Percentiles rank a stretch among this genome's conserved stretches.
phyloP scores from a whole-genome alignment of 2,329 filamentous ascomycete species.

The Botrytis elliptica region DNA sequence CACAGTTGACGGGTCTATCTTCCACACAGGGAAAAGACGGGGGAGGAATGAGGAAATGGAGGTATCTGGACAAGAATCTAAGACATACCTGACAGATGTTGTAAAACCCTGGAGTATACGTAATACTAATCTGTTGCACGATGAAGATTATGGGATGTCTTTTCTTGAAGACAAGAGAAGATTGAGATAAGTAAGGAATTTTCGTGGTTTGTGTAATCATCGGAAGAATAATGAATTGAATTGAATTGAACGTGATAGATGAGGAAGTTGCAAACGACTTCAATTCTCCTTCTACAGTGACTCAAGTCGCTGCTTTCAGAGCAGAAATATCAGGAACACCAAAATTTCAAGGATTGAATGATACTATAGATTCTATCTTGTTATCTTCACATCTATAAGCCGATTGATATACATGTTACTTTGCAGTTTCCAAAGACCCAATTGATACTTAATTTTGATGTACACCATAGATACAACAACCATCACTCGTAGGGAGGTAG shows the following conservation, averaged over 20 bases:
- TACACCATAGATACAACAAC: neutral
- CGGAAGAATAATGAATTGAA: neutral
- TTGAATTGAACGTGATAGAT: neutral
- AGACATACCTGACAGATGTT: neutral
- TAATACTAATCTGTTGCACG: neutral
- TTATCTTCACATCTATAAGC: neutral
- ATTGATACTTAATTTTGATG: neutral
- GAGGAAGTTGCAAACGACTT: conserved; percentile 5
- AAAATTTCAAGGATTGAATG: neutral
- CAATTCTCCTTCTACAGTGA: neutral
- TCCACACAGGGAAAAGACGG: neutral
- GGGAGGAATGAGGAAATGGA: neutral
- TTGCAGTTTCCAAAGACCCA: neutral
- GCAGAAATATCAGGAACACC: neutral
- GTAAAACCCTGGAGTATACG: neutral
- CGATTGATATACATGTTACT: neutral
- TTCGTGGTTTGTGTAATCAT: neutral
- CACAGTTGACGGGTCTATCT: neutral
- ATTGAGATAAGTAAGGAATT: neutral
- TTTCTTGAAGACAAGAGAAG: neutral
- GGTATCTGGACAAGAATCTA: neutral
- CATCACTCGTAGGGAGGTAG: neutral
- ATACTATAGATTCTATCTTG: neutral
- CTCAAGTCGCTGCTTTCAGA: conserved; percentile 1
- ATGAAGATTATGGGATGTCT: neutral